Evolutionary conservation across 1,284 basidiomycete genomes (phyloP).

Genomic region (Rhodotorula mucilaginosa): DNA sequence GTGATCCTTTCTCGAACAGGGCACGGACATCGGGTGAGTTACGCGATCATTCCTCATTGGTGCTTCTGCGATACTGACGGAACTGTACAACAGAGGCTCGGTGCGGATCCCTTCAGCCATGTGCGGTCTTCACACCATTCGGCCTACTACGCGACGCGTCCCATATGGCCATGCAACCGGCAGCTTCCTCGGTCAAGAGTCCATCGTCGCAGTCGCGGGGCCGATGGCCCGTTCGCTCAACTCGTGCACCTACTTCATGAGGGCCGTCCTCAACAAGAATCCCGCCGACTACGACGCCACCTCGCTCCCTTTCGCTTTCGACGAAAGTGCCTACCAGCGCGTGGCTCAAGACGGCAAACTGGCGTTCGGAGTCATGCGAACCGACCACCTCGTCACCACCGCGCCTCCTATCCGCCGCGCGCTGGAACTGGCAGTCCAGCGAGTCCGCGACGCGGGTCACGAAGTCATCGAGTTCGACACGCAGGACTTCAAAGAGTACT

Average conservation of each 20-base stretch:
- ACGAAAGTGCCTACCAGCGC: neutral
- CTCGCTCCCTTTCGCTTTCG: conserved; percentile 24
- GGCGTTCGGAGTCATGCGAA: conserved; percentile 49
- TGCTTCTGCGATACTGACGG: neutral
- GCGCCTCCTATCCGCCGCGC: conserved; percentile 49
- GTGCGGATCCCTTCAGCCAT: conserved; percentile 22
- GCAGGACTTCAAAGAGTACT: conserved; percentile 45
- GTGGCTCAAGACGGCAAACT: conserved; percentile 40
- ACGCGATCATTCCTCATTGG: neutral
- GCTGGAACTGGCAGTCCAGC: conserved; percentile 43
- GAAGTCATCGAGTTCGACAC: conserved; percentile 13
- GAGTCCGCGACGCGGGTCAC: conserved; percentile 37
- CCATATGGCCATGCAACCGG: conserved; percentile 18
- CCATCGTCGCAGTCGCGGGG: conserved; percentile 46
- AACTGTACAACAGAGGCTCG: conserved; percentile 38
- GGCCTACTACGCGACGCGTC: conserved; percentile 15
- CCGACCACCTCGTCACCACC: conserved; percentile 50
- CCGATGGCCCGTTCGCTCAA: conserved; percentile 47
- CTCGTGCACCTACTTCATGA: conserved; percentile 48
- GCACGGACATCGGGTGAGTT: conserved; percentile 48
- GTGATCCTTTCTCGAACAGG: conserved; percentile 19
- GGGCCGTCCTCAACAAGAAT: conserved; percentile 43
- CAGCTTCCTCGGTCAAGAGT: conserved; percentile 35
- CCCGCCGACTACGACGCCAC: conserved; percentile 48
- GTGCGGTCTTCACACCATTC: conserved; percentile 18